A percentile compares a stretch with the other conserved stretches of the same genome.
Conservation (phyloP, 2,329 filamentous ascomycete genomes). For the Metarhizium humberi region DNA sequence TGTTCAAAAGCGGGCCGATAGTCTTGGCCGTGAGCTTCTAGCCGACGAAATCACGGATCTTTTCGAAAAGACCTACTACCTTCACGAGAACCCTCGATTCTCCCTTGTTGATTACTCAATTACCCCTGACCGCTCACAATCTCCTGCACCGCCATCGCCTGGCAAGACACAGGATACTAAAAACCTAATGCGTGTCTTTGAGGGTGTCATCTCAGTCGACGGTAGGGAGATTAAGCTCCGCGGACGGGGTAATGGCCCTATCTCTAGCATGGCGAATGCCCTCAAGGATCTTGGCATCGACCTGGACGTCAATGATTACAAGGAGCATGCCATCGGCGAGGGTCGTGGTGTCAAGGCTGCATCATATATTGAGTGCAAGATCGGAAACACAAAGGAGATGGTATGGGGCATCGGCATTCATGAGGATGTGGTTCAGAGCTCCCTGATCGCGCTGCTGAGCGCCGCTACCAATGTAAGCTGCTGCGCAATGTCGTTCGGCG, state of each 20-base stretch:
- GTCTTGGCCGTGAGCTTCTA: conserved; percentile 73
- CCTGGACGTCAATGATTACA: conserved; percentile 88
- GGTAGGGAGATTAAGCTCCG: conserved; percentile 68
- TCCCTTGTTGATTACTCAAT: conserved; percentile 87
- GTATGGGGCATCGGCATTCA: conserved; percentile 69
- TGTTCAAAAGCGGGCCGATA: conserved; percentile 74
- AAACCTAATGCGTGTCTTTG: conserved; percentile 73
- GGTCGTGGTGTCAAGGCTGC: conserved; percentile 85
- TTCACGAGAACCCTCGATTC: conserved; percentile 77
- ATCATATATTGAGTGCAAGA: conserved; percentile 84
- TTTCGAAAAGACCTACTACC: conserved; percentile 84
- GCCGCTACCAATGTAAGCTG: conserved; percentile 74
- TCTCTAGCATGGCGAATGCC: conserved; percentile 79
- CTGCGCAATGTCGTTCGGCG: not conserved
- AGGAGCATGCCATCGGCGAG: conserved; percentile 84
- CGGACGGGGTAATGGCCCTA: conserved; percentile 80
- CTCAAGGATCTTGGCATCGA: conserved; percentile 71
- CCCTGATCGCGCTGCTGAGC: conserved; percentile 74
- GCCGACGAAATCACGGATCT: conserved; percentile 75
- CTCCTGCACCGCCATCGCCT: conserved; percentile 56
- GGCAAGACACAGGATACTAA: conserved; percentile 69
- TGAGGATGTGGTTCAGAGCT: conserved; percentile 65
- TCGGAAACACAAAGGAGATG: conserved; percentile 54
- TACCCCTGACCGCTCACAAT: conserved; percentile 68
- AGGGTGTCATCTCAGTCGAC: conserved; percentile 76